Conservation (phyloP, 805 yeast genomes). For the Nakazawaea anatomiae region DNA sequence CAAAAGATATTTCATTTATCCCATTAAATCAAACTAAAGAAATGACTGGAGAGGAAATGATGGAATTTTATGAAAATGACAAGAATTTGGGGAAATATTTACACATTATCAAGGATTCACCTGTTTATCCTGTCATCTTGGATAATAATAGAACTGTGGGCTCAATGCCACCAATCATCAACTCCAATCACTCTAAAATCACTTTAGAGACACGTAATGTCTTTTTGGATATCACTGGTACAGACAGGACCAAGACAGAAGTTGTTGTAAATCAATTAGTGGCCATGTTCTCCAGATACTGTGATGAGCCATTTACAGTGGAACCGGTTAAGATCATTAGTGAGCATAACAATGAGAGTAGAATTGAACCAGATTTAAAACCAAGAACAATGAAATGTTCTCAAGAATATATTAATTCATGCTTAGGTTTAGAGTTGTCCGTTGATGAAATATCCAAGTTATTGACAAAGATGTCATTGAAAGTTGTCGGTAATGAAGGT, state of each 20-base stretch:
- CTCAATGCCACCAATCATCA: conserved; percentile 95
- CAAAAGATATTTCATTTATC: conserved; percentile 65
- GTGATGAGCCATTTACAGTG: conserved; percentile 71
- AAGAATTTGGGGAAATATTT: conserved; percentile 85
- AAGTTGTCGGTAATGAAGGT: conserved; percentile 45
- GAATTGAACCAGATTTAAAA: conserved; percentile 68
- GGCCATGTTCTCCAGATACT: conserved; percentile 92
- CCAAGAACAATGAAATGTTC: conserved; percentile 72
- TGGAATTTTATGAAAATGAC: conserved; percentile 89
- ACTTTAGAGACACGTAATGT: conserved; percentile 79
- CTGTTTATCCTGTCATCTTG: conserved; percentile 84
- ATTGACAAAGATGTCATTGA: conserved; percentile 76
- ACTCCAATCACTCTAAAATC: conserved; percentile 86
- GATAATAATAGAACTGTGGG: conserved; percentile 75
- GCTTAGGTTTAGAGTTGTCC: conserved; percentile 76
- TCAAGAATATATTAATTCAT: conserved; percentile 80
- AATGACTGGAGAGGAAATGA: conserved; percentile 70
- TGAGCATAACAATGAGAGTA: conserved; percentile 69
- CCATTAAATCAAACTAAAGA: conserved; percentile 69
- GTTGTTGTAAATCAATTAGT: conserved; percentile 87
- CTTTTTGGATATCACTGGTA: conserved; percentile 90
- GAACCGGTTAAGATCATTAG: conserved; percentile 88
- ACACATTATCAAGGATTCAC: conserved; percentile 81
- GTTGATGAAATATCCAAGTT: conserved; percentile 63
- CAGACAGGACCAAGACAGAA: conserved; percentile 91